Evolutionary conservation across 768 basidiomycete genomes (phyloP).

Genomic region (Lentinula raphanica): DNA sequence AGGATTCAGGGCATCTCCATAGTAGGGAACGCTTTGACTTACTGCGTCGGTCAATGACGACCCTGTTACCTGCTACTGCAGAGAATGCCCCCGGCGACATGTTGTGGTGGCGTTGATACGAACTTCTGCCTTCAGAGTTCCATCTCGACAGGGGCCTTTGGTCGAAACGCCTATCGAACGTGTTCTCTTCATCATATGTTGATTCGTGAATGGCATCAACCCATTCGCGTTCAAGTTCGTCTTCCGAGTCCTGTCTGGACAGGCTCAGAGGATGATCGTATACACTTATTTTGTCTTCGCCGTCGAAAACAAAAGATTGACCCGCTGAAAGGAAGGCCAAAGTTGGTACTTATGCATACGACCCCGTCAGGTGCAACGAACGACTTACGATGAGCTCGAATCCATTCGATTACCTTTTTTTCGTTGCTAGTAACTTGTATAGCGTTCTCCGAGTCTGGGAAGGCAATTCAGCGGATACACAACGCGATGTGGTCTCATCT

Average conservation of each 20-base stretch:
- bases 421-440: background rate
- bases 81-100: background rate
- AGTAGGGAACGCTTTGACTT: background rate
- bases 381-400: constrained; percentile 4
- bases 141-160: background rate
- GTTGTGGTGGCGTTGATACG: background rate
- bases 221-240: background rate
- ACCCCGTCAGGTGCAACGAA: background rate
- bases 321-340: too few species aligned
- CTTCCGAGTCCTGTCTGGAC: too few species aligned
- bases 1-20: too few species aligned
- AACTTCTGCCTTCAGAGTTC: background rate
- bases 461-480: background rate
- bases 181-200: background rate
- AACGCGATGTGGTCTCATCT: too few species aligned
- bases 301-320: background rate
- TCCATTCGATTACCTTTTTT: background rate
- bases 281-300: background rate
- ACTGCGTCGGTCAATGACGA: background rate
- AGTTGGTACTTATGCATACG: background rate
- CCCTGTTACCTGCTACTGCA: background rate
- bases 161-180: background rate
- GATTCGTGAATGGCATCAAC: constrained; percentile 1
- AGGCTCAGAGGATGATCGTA: too few species aligned
- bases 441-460: background rate